Percentiles rank a stretch among this genome's conserved stretches.
phyloP scores from a whole-genome alignment of 345 rosid species.

The rapeseed (Brassica napus) region Da-Ae NC_063452.1:15275001-15275500 shows the following conservation, averaged over 20 bases:
- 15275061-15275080: neutral
- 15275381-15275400: too few species aligned
- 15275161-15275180: constrained; percentile 54
- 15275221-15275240: neutral
- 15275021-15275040: constrained; percentile 74
- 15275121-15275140: constrained; percentile 72
- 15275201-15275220: neutral
- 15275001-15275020: constrained; percentile 91
- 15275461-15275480: constrained; percentile 93
- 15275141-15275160: constrained; percentile 90
- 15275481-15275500: constrained; percentile 64
- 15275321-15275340: neutral
- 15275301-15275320: neutral
- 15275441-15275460: constrained; percentile 94
- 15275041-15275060: constrained; percentile 31
- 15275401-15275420: too few species aligned
- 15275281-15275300: neutral
- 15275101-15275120: neutral
- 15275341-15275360: neutral
- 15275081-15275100: neutral
- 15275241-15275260: neutral
- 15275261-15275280: neutral
- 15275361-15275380: too few species aligned
- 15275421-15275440: constrained; percentile 81
- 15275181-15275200: constrained; percentile 15